A percentile compares a stretch with the other conserved stretches of the same genome.
These are phyloP conservation scores for Aspergillus niger DNA, from an alignment of 2,329 filamentous ascomycete genomes.

Conservation along the genomic window DNA sequence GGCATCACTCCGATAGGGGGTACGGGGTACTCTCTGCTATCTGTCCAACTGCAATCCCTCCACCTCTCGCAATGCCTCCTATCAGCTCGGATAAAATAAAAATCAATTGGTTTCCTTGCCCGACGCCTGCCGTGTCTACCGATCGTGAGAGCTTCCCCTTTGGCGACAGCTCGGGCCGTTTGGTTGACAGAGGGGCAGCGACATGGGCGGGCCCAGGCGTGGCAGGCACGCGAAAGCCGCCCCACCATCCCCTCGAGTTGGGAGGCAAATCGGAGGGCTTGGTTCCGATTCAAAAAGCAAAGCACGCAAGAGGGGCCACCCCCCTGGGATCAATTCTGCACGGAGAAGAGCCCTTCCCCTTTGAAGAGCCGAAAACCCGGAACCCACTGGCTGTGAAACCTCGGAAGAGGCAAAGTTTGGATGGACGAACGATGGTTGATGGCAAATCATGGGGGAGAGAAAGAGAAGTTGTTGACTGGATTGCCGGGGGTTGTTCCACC, in stretches of 20 bases:
- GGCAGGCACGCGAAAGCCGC: neutral
- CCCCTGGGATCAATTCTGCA: conserved; percentile 1
- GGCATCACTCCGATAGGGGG: neutral
- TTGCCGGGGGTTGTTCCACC: conserved; percentile 14
- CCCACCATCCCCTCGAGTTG: conserved; percentile 3
- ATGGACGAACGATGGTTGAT: conserved; percentile 4
- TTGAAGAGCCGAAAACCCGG: neutral
- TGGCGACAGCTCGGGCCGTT: neutral
- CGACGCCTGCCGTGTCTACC: neutral
- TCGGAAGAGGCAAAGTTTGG: conserved; percentile 10
- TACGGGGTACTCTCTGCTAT: neutral
- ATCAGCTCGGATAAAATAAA: too few species aligned
- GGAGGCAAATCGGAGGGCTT: conserved; percentile 13
- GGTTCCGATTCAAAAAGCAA: conserved; percentile 1
- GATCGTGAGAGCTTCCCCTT: neutral
- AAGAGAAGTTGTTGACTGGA: neutral
- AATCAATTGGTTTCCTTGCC: too few species aligned
- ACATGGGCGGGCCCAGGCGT: neutral
- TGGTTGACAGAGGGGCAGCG: neutral
- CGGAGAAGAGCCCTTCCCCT: neutral
- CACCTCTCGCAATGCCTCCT: neutral
- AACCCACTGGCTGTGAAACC: neutral
- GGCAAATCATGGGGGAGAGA: conserved; percentile 9
- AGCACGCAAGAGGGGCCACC: neutral
- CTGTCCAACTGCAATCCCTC: too few species aligned